A percentile compares a stretch with the other conserved stretches of the same genome.
phyloP scores from a whole-genome alignment of 306 rosid genomes.

The barrel medic (Medicago truncatula) region MtrunA17r5.0-ANR NC_053044.1:35537501-35538000 shows the following conservation, averaged over 20 bases:
- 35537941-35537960: not conserved
- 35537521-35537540: not conserved
- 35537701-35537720: not conserved
- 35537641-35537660: too few species aligned
- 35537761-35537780: not conserved
- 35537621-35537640: not conserved
- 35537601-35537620: not conserved
- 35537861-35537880: not conserved
- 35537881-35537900: not conserved
- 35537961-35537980: not conserved
- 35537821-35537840: not conserved
- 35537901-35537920: not conserved
- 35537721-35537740: not conserved
- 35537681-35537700: not conserved
- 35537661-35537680: not conserved
- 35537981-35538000: not conserved
- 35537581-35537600: not conserved
- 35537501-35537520: slow-evolving; percentile 25
- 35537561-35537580: not conserved
- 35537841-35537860: not conserved
- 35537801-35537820: not conserved
- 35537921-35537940: not conserved
- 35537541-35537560: not conserved
- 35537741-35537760: not conserved
- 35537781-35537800: too few species aligned